Evolutionary conservation across 2,329 filamentous ascomycete species (phyloP).

Genomic region (Phaeosphaeria sp.): DNA sequence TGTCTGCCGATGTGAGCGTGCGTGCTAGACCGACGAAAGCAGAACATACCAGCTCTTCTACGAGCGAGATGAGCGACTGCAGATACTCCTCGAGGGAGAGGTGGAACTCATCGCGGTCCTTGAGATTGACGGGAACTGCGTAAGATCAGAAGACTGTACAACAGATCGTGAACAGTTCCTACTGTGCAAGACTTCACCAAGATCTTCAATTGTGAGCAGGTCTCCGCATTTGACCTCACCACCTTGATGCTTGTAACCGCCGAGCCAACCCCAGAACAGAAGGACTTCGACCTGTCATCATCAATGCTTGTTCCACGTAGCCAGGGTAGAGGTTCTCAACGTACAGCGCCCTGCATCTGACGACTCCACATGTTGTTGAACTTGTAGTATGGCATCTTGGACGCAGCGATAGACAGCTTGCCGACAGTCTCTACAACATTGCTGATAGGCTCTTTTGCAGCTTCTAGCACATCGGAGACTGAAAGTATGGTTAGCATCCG

Average conservation of each 20-base stretch:
- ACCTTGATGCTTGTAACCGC: conserved; percentile 67
- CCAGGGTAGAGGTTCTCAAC: conserved; percentile 13
- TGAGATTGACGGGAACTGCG: conserved; percentile 86
- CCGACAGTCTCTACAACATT: conserved; percentile 74
- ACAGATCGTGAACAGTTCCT: conserved; percentile 22
- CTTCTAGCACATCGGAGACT: conserved; percentile 73
- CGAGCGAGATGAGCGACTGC: conserved; percentile 81
- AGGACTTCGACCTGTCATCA: conserved; percentile 60
- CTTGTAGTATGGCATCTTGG: conserved; percentile 95
- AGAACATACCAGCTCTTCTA: conserved; percentile 77
- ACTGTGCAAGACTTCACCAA: conserved; percentile 80
- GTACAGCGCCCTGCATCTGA: conserved; percentile 79
- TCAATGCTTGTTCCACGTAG: conserved; percentile 9
- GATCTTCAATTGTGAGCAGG: conserved; percentile 86
- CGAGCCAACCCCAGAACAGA: conserved; percentile 76
- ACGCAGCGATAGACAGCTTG: conserved; percentile 75
- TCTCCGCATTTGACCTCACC: conserved; percentile 62
- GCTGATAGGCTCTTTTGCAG: conserved; percentile 73
- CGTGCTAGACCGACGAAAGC: background rate
- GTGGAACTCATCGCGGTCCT: conserved; percentile 89
- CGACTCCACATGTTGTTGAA: conserved; percentile 90
- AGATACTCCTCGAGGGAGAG: conserved; percentile 98
- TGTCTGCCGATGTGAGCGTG: conserved; percentile 54
- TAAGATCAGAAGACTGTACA: conserved; percentile 9
- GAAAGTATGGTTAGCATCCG: conserved; percentile 15